Conservation (phyloP, 1,139 yeast genomes). For the Scheffersomyces segobiensis region DNA sequence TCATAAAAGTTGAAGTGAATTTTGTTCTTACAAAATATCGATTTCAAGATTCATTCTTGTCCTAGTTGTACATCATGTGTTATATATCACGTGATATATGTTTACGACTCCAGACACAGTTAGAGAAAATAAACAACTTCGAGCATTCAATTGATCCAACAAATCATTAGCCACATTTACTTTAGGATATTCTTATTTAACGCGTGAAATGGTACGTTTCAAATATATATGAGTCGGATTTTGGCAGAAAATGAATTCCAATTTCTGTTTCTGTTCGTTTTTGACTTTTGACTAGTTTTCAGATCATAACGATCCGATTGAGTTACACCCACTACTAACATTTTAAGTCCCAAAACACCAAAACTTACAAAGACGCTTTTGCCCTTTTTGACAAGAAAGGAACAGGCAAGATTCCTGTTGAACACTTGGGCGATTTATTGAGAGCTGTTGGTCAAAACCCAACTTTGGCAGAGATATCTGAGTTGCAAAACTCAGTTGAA, state of each 20-base stretch:
- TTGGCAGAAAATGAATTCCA: background rate
- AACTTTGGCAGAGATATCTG: constrained; percentile 83
- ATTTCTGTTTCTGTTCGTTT: constrained; percentile 1
- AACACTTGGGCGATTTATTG: constrained; percentile 86
- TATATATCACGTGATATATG: background rate
- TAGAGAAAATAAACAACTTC: background rate
- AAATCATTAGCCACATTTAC: too few species aligned
- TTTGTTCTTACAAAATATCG: background rate
- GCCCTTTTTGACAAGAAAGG: constrained; percentile 97
- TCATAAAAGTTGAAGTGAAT: too few species aligned
- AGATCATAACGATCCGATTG: background rate
- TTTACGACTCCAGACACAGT: background rate
- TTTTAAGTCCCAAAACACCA: constrained; percentile 49
- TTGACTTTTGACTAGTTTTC: background rate
- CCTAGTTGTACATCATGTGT: too few species aligned
- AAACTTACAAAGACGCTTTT: constrained; percentile 94
- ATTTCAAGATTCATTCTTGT: background rate
- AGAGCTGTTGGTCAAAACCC: constrained; percentile 99
- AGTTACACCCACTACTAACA: constrained; percentile 6
- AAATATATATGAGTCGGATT: background rate
- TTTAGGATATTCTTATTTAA: background rate
- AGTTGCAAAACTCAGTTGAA: constrained; percentile 55
- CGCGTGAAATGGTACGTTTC: background rate
- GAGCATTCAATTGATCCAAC: background rate
- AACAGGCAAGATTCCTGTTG: constrained; percentile 87